These are phyloP conservation scores for Fusarium sp. DNA, from an alignment of 2,329 filamentous ascomycete species.

Conservation along the genomic window DNA sequence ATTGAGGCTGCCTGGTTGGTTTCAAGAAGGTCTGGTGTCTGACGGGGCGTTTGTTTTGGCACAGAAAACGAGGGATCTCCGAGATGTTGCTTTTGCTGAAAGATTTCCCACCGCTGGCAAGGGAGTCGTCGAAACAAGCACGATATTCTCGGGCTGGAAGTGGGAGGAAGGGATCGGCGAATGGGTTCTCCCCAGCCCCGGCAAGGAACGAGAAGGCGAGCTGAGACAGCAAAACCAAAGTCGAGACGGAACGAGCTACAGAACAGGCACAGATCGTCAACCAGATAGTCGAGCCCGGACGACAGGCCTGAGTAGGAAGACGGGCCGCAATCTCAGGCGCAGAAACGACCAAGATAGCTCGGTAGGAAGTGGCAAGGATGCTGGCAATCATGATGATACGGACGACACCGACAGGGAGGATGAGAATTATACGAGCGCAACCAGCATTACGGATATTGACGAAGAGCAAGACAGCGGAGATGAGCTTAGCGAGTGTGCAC, in stretches of 20 bases:
- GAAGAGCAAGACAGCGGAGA: constrained; percentile 30
- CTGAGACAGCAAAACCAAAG: background rate
- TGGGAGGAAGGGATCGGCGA: constrained; percentile 54
- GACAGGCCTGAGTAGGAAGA: constrained; percentile 13
- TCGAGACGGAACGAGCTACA: constrained; percentile 4
- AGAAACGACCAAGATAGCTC: constrained; percentile 1
- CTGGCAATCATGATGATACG: constrained; percentile 2
- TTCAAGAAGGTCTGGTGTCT: constrained; percentile 50
- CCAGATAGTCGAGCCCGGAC: constrained; percentile 20
- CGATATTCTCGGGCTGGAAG: constrained; percentile 48
- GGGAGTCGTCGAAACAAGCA: constrained; percentile 13
- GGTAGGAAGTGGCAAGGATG: constrained; percentile 18
- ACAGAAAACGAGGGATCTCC: constrained; percentile 60
- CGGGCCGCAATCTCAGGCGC: background rate
- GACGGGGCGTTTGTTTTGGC: constrained; percentile 62
- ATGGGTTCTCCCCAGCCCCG: constrained; percentile 45
- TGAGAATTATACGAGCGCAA: constrained; percentile 22
- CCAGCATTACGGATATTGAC: constrained; percentile 13
- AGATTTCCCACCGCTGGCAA: constrained; percentile 42
- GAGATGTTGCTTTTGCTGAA: constrained; percentile 64
- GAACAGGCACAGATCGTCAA: constrained; percentile 10
- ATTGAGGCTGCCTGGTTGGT: constrained; percentile 44
- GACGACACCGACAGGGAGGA: constrained; percentile 11
- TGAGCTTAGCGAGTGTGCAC: constrained; percentile 30
- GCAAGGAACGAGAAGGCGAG: constrained; percentile 16